phyloP scores from a whole-genome alignment of 371 early-diverging fungal genomes.

The Mucor circinelloides region DNA sequence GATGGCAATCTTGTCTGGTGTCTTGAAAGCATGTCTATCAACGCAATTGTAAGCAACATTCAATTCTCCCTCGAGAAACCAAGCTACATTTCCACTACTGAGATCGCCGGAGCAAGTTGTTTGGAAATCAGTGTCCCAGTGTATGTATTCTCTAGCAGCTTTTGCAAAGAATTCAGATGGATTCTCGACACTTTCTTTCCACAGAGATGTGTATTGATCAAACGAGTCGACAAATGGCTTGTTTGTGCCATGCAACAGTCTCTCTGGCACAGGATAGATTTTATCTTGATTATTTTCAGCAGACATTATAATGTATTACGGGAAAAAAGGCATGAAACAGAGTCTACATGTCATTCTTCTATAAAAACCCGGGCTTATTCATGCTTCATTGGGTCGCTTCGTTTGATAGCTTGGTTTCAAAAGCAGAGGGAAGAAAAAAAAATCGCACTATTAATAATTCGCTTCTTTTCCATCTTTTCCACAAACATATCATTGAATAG shows the following conservation, averaged over 20 bases:
- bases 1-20: slow-evolving; percentile 79
- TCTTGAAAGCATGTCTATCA: slow-evolving; percentile 86
- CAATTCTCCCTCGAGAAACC: slow-evolving; percentile 94
- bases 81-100: slow-evolving; percentile 78
- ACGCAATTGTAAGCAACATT: slow-evolving; percentile 98
- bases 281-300: neutral
- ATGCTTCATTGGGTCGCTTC: neutral
- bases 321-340: neutral
- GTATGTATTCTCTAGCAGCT: slow-evolving; percentile 70
- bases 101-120: slow-evolving; percentile 69
- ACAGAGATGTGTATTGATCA: slow-evolving; percentile 64
- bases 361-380: neutral
- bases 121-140: slow-evolving; percentile 81
- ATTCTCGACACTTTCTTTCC: slow-evolving; percentile 68
- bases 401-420: neutral
- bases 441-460: neutral
- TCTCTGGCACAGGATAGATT: slow-evolving; percentile 14
- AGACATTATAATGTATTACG: neutral
- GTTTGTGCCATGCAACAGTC: neutral
- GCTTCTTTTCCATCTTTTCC: neutral
- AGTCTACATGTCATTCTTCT: neutral
- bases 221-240: slow-evolving; percentile 6
- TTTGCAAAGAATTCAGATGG: slow-evolving; percentile 78
- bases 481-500: neutral
- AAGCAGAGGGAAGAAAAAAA: neutral